phyloP scores from a whole-genome alignment of 805 yeast species.

The Helenozyma baotianmanensis region DNA sequence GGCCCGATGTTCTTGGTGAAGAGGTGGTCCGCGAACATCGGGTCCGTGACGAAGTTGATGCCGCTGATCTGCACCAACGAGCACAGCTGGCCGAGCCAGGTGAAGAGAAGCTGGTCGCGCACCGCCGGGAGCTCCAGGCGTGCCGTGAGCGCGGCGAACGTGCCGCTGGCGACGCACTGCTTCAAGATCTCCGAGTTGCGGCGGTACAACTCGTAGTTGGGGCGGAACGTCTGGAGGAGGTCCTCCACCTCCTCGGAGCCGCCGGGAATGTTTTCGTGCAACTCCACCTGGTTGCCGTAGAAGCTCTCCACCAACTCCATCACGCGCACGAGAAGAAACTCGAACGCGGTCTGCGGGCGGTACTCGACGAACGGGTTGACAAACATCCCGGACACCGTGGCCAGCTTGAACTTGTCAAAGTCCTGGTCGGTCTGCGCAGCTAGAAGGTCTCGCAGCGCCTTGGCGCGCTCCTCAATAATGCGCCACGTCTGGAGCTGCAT shows the following conservation, averaged over 20 bases:
- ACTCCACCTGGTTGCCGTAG: constrained; percentile 33
- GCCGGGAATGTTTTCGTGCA: constrained; percentile 36
- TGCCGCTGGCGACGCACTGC: constrained; percentile 19
- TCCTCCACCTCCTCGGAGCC: constrained; percentile 40
- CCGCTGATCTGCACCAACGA: constrained; percentile 66
- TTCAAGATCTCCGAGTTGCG: constrained; percentile 27
- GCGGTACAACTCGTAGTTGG: constrained; percentile 47
- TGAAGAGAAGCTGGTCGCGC: constrained; percentile 52
- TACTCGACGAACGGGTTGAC: constrained; percentile 91
- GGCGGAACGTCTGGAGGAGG: constrained; percentile 55
- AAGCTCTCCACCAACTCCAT: constrained; percentile 63
- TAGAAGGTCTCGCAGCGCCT: background rate
- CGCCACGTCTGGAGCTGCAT: constrained; percentile 51
- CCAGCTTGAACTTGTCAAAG: constrained; percentile 27
- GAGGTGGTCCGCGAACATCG: constrained; percentile 65
- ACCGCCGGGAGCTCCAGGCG: constrained; percentile 24
- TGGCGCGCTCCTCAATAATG: constrained; percentile 39
- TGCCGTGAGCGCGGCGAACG: constrained; percentile 14
- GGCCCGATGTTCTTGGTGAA: constrained; percentile 71
- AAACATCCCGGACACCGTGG: constrained; percentile 63
- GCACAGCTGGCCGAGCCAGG: constrained; percentile 96
- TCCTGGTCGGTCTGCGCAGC: background rate
- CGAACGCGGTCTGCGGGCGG: constrained; percentile 83
- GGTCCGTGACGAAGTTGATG: constrained; percentile 80
- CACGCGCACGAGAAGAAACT: constrained; percentile 70